Conservation (phyloP, 768 basidiomycete species). For the Galerina marginata region DNA sequence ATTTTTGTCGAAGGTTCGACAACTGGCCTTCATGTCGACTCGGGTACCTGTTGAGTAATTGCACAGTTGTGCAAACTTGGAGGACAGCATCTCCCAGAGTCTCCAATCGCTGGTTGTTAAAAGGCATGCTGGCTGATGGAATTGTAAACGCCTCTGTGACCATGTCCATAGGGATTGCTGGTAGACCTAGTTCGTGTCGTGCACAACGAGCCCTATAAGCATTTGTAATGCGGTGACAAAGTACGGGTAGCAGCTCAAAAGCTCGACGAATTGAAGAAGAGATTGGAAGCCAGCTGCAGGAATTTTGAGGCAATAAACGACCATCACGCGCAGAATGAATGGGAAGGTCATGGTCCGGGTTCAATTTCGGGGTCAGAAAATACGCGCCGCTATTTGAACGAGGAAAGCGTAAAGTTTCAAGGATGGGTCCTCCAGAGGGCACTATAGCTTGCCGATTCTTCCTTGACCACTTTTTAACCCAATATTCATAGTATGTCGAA, state of each 20-base stretch:
- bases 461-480: constrained; percentile 57
- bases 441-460: constrained; percentile 49
- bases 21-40: constrained; percentile 86
- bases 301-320: constrained; percentile 44
- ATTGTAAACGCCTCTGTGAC: constrained; percentile 80
- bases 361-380: constrained; percentile 23
- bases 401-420: constrained; percentile 56
- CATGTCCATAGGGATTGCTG: constrained; percentile 58
- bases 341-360: neutral
- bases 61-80: constrained; percentile 75
- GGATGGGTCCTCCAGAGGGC: constrained; percentile 61
- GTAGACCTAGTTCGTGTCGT: constrained; percentile 61
- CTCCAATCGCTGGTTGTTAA: constrained; percentile 86
- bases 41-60: constrained; percentile 78
- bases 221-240: constrained; percentile 71
- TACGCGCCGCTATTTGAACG: constrained; percentile 49
- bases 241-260: constrained; percentile 65
- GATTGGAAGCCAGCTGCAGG: constrained; percentile 62
- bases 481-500: constrained; percentile 66
- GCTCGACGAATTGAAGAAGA: constrained; percentile 53
- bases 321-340: constrained; percentile 15
- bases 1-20: constrained; percentile 62
- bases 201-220: constrained; percentile 62
- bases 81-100: constrained; percentile 87
- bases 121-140: constrained; percentile 65